Percentiles rank a stretch among this genome's conserved stretches.
phyloP scores from a whole-genome alignment of 1,284 basidiomycete species.

The Ceratorhiza oryzae-sativae region DNA sequence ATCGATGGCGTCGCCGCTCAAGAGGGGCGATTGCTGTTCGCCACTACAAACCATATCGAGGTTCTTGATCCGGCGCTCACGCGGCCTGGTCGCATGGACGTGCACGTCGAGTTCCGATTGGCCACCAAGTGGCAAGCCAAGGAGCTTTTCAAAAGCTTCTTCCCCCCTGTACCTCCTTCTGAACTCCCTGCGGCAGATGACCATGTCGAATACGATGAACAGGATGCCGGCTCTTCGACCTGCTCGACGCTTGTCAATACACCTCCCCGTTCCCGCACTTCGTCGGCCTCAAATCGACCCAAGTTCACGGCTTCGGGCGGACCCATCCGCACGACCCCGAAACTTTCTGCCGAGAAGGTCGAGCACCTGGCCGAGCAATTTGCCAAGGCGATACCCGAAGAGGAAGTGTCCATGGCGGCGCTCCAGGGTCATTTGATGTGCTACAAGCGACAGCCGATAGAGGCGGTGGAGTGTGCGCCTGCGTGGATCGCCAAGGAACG shows the following conservation, averaged over 20 bases:
- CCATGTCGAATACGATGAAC: constrained; percentile 41
- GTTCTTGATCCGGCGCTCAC: constrained; percentile 73
- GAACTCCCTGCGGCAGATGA: constrained; percentile 39
- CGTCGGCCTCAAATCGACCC: background rate
- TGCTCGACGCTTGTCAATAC: constrained; percentile 12
- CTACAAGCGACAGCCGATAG: constrained; percentile 67
- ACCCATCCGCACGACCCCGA: constrained; percentile 47
- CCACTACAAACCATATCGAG: constrained; percentile 75
- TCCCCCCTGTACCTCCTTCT: constrained; percentile 49
- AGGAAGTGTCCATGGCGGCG: constrained; percentile 73
- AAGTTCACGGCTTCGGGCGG: constrained; percentile 5
- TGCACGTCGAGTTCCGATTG: constrained; percentile 75
- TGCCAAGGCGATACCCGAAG: constrained; percentile 64
- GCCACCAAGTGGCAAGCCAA: constrained; percentile 70
- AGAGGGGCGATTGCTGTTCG: constrained; percentile 77
- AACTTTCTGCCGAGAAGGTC: constrained; percentile 51
- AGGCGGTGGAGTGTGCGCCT: constrained; percentile 59
- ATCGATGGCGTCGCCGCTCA: constrained; percentile 78
- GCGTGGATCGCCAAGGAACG: constrained; percentile 59
- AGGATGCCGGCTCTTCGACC: constrained; percentile 28
- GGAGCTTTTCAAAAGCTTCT: constrained; percentile 71
- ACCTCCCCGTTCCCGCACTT: constrained; percentile 18
- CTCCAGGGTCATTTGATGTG: constrained; percentile 78
- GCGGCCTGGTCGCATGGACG: constrained; percentile 79
- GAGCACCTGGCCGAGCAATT: constrained; percentile 64